These are phyloP conservation scores for Cystobasidium onofrii DNA, from an alignment of 768 basidiomycete species.

Conservation along the genomic window DNA sequence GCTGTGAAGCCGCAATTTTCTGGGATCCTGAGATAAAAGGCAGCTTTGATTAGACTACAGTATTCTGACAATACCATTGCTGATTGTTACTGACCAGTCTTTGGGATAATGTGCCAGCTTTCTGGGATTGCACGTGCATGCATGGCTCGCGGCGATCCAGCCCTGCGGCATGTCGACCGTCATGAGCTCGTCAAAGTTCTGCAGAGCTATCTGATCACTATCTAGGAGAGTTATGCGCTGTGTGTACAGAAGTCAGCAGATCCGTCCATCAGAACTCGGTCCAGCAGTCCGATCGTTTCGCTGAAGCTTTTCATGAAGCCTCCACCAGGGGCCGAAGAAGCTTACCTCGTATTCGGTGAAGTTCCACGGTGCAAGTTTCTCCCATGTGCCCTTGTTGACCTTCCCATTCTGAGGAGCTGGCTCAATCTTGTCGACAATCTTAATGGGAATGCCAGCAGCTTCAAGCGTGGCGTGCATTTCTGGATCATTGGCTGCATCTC, in stretches of 20 bases:
- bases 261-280: too few relatives aligned
- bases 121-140: constrained; percentile 89
- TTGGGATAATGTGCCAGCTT: constrained; percentile 73
- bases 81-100: constrained; percentile 59
- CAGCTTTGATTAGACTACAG: neutral
- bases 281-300: too few relatives aligned
- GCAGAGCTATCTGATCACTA: constrained; percentile 73
- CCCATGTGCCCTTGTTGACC: constrained; percentile 60
- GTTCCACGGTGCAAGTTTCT: constrained; percentile 51
- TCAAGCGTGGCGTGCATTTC: constrained; percentile 51
- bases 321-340: too few relatives aligned
- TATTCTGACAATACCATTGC: neutral
- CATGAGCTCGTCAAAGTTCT: constrained; percentile 67
- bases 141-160: constrained; percentile 79
- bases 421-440: constrained; percentile 50
- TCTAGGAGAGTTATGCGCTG: constrained; percentile 66
- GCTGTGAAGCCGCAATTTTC: constrained; percentile 74
- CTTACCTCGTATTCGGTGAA: constrained; percentile 46
- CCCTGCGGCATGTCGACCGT: constrained; percentile 54
- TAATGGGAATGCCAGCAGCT: constrained; percentile 48
- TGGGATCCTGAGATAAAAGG: constrained; percentile 59
- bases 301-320: too few relatives aligned
- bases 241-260: neutral
- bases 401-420: constrained; percentile 42
- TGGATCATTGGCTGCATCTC: constrained; percentile 55